Conservation (phyloP, 2,329 filamentous ascomycete species). For the Onygenales sp. region DNA sequence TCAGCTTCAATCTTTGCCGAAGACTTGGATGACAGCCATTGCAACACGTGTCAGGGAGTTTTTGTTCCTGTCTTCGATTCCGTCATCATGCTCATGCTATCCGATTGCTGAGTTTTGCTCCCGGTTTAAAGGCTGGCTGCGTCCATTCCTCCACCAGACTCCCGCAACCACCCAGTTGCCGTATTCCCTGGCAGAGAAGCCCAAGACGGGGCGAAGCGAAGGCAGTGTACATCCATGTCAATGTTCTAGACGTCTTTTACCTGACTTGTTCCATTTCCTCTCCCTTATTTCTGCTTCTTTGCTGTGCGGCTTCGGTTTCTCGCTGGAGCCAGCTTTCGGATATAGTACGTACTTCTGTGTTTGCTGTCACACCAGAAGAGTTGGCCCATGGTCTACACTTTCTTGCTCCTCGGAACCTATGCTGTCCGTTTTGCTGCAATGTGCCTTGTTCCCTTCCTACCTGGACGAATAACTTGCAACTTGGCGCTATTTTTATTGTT, state of each 20-base stretch:
- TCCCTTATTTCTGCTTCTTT: neutral
- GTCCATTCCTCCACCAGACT: neutral
- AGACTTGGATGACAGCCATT: neutral
- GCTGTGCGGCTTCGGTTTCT: neutral
- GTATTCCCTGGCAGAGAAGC: neutral
- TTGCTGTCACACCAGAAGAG: neutral
- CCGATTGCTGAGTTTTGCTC: neutral
- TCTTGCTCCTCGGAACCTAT: neutral
- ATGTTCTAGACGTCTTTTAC: neutral
- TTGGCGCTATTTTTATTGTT: neutral
- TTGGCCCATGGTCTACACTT: neutral
- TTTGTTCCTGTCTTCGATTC: neutral
- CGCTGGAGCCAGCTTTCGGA: neutral
- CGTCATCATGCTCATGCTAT: neutral
- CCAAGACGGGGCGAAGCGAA: slow-evolving; percentile 1
- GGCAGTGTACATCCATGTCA: neutral
- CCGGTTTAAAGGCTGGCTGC: slow-evolving; percentile 2
- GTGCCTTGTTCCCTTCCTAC: neutral
- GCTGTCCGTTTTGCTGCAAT: neutral
- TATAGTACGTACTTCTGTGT: neutral
- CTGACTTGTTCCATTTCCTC: neutral
- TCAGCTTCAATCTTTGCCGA: neutral
- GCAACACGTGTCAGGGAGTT: slow-evolving; percentile 2
- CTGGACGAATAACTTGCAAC: neutral
- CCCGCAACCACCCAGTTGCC: neutral